phyloP scores from a whole-genome alignment of 176 grass and related monocot genomes.

The Oryza officinalis region DNA sequence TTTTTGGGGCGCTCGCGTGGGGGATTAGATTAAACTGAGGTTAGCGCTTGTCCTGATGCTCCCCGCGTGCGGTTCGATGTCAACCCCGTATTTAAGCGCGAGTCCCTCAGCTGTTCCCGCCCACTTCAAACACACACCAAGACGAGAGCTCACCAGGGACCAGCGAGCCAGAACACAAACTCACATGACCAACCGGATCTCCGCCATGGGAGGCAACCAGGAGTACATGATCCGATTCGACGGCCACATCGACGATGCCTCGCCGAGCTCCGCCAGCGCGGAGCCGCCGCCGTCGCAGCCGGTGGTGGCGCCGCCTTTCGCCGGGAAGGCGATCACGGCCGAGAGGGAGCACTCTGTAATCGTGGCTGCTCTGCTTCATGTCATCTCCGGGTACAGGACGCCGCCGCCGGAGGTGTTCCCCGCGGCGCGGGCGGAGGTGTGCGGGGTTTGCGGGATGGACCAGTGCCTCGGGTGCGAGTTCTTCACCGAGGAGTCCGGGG shows the following conservation, averaged over 20 bases:
- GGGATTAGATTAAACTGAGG: neutral
- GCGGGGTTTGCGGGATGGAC: slow-evolving; percentile 51
- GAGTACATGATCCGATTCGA: slow-evolving; percentile 52
- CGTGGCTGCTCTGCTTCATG: slow-evolving; percentile 62
- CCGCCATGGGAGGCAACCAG: slow-evolving; percentile 33
- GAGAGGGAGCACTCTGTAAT: slow-evolving; percentile 68
- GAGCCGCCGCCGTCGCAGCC: neutral
- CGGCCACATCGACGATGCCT: neutral
- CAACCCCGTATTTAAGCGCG: slow-evolving; percentile 30
- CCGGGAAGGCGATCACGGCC: neutral
- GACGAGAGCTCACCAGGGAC: neutral
- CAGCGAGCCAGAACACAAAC: neutral
- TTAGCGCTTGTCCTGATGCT: neutral
- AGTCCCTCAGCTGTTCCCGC: slow-evolving; percentile 26
- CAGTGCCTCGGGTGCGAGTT: slow-evolving; percentile 78
- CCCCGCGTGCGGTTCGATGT: slow-evolving; percentile 32
- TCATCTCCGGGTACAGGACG: slow-evolving; percentile 66
- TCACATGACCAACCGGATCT: slow-evolving; percentile 31
- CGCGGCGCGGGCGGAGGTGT: neutral
- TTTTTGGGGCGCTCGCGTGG: neutral
- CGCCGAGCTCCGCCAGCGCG: slow-evolving; percentile 11
- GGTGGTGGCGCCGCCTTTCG: neutral
- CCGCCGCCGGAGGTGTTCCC: slow-evolving; percentile 42
- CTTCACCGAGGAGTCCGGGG: slow-evolving; percentile 8
- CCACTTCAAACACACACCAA: slow-evolving; percentile 33